These are phyloP conservation scores for Grosmannia clavigera DNA, from an alignment of 2,329 filamentous ascomycete species.

Conservation along the genomic window DNA sequence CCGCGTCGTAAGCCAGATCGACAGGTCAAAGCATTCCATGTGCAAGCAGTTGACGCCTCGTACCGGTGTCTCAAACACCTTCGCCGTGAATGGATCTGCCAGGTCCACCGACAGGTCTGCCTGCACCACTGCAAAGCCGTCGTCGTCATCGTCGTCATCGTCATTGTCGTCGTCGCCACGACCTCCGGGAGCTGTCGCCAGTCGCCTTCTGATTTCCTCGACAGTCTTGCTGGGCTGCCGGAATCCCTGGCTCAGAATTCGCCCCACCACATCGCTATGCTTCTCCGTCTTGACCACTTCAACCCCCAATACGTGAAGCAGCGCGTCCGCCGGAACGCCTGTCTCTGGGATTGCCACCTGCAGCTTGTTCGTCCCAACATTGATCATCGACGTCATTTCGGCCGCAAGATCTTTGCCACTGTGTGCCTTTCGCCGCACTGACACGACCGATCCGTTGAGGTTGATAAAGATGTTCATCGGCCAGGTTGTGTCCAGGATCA, in stretches of 20 bases:
- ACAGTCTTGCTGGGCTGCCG: conserved; percentile 37
- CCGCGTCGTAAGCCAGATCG: conserved; percentile 64
- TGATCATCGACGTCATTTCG: conserved; percentile 54
- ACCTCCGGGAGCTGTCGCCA: conserved; percentile 16
- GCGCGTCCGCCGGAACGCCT: conserved; percentile 4
- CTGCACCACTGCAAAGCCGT: conserved; percentile 49
- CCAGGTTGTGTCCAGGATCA: conserved; percentile 53
- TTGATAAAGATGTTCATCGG: conserved; percentile 56
- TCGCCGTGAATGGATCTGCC: conserved; percentile 52
- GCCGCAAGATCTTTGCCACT: conserved; percentile 64
- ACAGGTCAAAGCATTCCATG: conserved; percentile 80
- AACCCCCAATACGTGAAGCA: conserved; percentile 43
- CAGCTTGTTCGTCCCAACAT: conserved; percentile 48
- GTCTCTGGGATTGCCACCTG: conserved; percentile 32
- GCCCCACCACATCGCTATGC: conserved; percentile 29
- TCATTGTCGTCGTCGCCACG: background rate
- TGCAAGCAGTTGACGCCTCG: conserved; percentile 61
- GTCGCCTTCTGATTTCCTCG: conserved; percentile 39
- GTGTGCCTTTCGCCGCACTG: conserved; percentile 53
- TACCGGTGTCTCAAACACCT: conserved; percentile 57
- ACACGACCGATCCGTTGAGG: conserved; percentile 49
- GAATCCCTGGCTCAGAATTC: conserved; percentile 23
- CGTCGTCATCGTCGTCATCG: conserved; percentile 31
- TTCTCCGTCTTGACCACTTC: conserved; percentile 52
- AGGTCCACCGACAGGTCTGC: conserved; percentile 49